Conservation (phyloP, 1,284 basidiomycete genomes). For the Papiliotrema fonsecae region DNA sequence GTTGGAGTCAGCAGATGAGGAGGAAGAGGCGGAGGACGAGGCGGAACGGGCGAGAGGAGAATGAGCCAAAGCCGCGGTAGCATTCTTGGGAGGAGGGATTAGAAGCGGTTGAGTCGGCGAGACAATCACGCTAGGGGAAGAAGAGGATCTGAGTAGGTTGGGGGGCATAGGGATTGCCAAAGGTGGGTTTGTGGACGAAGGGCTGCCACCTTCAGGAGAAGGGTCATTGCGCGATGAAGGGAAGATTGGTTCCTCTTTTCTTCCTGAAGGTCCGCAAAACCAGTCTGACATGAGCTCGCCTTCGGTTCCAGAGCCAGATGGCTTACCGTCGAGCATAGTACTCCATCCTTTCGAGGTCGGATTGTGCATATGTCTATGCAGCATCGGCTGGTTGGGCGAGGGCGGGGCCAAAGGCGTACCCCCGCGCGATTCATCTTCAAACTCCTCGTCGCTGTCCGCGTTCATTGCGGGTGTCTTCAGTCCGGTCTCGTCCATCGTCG, state of each 20-base stretch:
- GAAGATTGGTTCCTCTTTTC: conserved; percentile 1
- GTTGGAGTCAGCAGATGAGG: conserved; percentile 11
- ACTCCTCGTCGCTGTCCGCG: neutral
- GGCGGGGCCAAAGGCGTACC: conserved; percentile 4
- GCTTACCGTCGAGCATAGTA: conserved; percentile 42
- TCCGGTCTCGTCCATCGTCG: conserved; percentile 9
- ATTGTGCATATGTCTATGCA: conserved; percentile 7
- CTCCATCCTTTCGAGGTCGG: conserved; percentile 36
- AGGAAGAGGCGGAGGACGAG: conserved; percentile 16
- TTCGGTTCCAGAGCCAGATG: neutral
- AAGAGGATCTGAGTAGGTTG: neutral
- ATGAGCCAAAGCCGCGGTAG: neutral
- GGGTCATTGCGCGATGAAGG: conserved; percentile 10
- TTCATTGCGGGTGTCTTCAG: neutral
- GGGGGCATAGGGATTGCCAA: too few relatives aligned
- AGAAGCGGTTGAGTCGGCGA: neutral
- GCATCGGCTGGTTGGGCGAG: conserved; percentile 18
- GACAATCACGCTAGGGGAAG: conserved; percentile 5
- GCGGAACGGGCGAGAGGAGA: conserved; percentile 20
- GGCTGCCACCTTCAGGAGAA: too few relatives aligned
- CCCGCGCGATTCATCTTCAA: neutral
- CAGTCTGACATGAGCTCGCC: conserved; percentile 25
- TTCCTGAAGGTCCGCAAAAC: conserved; percentile 26
- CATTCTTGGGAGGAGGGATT: neutral
- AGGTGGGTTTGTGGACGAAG: too few relatives aligned